Base-by-base conservation (phyloP, 192 early-diverging fungal species). In the Phycomyces blakesleeanus region DNA sequence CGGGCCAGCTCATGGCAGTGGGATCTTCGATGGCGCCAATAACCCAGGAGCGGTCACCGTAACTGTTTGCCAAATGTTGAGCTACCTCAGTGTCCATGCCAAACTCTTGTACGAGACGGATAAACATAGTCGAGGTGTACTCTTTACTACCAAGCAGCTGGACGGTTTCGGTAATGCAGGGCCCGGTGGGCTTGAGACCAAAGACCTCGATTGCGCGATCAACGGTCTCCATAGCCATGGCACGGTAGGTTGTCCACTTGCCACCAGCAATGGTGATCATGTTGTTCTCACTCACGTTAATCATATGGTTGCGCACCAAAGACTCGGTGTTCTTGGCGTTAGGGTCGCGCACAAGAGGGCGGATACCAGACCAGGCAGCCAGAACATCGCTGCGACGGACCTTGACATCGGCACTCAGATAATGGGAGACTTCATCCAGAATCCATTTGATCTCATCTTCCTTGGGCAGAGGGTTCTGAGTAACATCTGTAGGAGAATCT, bases 231-330 rank as follows among this genome's bases (percentile, higher is more conserved):
- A 90, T 82, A 39, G 96, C 94, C 96, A 98, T 98, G 61, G 89
- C 87, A 60, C 96, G 87, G 80, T 96, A 98, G 0, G 96, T 98
- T 2, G 96, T 98, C 96, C 96, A 98, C 71, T 98, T 98, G 60
- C 96, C 96, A 65, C 96, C 96, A 34, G 96, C 93, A 76, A 98
- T 95, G 4, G 96, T 97, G 61, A 98, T 75, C 58, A 98, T 70
- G 5, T 91, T 91, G 51, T 80, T 83, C 25, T 81, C 76, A 21
- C 85, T 88, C 18, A 91, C 90, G 75, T 95, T 84, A 71, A 98
- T 93, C 89, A 98, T 96, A 63, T 98, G 96, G 83, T 94, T 98
- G 63, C 96, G 89, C 39, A 98, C 96, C 75, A 98, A 80, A 25
- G 88, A 87, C 53, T 89, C 89, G 6, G 96, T 96, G 75, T 91